Conservation (phyloP, 78 protist species). For the Tieghemostelium lacteum region DNA sequence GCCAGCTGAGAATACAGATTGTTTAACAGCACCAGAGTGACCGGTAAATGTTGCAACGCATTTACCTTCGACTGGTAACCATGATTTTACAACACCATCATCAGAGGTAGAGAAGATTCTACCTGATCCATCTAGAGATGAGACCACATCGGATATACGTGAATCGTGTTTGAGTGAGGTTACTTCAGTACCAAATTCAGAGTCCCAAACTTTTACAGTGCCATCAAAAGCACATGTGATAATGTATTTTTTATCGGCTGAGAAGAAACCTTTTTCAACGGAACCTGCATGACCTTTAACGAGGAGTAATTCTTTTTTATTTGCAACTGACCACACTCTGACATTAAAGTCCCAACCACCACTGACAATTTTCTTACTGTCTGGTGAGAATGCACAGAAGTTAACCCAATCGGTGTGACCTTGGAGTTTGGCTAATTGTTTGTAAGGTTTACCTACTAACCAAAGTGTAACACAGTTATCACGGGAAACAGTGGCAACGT, state of each 20-base stretch:
- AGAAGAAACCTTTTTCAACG: slow-evolving; percentile 57
- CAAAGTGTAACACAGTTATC: slow-evolving; percentile 64
- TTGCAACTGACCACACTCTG: slow-evolving; percentile 70
- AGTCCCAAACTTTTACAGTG: slow-evolving; percentile 79
- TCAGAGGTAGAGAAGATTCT: slow-evolving; percentile 60
- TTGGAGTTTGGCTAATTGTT: slow-evolving; percentile 5
- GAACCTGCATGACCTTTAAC: slow-evolving; percentile 77
- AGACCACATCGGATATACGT: slow-evolving; percentile 57
- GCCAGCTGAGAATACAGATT: slow-evolving; percentile 15
- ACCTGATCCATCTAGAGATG: not conserved
- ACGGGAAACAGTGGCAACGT: slow-evolving; percentile 58
- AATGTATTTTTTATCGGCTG: slow-evolving; percentile 21
- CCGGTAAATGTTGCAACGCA: slow-evolving; percentile 71
- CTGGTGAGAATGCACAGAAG: slow-evolving; percentile 57
- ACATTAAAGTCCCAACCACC: slow-evolving; percentile 81
- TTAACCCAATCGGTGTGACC: slow-evolving; percentile 86
- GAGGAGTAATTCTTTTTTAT: slow-evolving; percentile 14
- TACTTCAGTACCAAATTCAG: slow-evolving; percentile 62
- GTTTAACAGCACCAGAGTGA: slow-evolving; percentile 59
- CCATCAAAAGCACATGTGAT: slow-evolving; percentile 69
- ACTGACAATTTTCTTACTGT: slow-evolving; percentile 39
- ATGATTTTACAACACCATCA: slow-evolving; percentile 60
- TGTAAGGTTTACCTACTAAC: slow-evolving; percentile 3
- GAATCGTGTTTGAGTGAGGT: slow-evolving; percentile 52
- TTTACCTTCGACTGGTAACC: slow-evolving; percentile 68